phyloP scores from a whole-genome alignment of 2,329 filamentous ascomycete genomes.

The Alternaria brassicicola region DNA sequence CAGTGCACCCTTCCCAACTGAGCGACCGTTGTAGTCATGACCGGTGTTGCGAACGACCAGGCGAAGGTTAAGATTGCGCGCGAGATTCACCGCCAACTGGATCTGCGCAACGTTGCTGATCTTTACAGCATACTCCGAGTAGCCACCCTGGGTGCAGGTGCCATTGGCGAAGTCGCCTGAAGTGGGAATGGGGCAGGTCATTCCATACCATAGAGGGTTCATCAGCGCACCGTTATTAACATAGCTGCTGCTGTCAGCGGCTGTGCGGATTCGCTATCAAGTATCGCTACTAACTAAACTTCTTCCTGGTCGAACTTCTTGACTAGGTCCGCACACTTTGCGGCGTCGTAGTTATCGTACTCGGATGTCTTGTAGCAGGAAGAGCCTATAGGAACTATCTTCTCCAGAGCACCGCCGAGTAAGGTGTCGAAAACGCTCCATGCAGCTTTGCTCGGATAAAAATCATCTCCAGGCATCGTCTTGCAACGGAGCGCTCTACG shows the following conservation, averaged over 20 bases:
- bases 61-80: conserved; percentile 39
- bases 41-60: conserved; percentile 43
- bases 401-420: conserved; percentile 33
- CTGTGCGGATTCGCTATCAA: not conserved
- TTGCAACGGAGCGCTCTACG: conserved; percentile 30
- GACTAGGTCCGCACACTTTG: conserved; percentile 30
- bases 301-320: conserved; percentile 24
- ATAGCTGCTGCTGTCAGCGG: conserved; percentile 19
- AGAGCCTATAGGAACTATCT: conserved; percentile 37
- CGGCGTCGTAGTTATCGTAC: conserved; percentile 38
- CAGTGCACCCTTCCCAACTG: conserved; percentile 34
- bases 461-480: conserved; percentile 35
- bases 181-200: conserved; percentile 33
- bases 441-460: conserved; percentile 27
- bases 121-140: conserved; percentile 36
- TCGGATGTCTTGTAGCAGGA: conserved; percentile 36
- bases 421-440: conserved; percentile 33
- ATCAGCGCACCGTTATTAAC: conserved; percentile 34
- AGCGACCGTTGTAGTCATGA: conserved; percentile 41
- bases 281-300: conserved; percentile 25
- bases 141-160: conserved; percentile 41
- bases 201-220: conserved; percentile 39
- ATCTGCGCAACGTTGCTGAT: conserved; percentile 40
- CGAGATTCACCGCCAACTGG: conserved; percentile 43
- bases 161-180: conserved; percentile 24